Conservation (phyloP, 2,329 filamentous ascomycete genomes). For the Stemphylium beticola region DNA sequence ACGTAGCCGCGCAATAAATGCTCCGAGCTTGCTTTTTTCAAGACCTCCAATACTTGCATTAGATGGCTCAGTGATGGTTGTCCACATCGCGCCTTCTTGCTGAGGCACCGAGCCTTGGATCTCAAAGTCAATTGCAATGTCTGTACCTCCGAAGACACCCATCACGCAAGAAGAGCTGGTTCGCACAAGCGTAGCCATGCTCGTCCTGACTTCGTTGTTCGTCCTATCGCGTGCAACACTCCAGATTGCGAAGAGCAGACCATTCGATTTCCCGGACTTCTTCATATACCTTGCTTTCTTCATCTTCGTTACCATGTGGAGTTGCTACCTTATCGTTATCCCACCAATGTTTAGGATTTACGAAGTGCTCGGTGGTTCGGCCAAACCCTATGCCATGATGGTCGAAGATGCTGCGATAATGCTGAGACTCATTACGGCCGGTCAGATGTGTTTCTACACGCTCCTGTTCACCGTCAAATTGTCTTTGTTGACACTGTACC, state of each 20-base stretch:
- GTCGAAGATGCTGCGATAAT: slow-evolving; percentile 37
- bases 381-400: slow-evolving; percentile 35
- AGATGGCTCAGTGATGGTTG: neutral
- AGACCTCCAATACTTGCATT: neutral
- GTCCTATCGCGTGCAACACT: slow-evolving; percentile 12
- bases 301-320: slow-evolving; percentile 33
- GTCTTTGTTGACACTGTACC: slow-evolving; percentile 44
- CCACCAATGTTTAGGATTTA: slow-evolving; percentile 41
- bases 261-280: slow-evolving; percentile 19
- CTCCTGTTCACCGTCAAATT: slow-evolving; percentile 14
- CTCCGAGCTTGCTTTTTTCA: neutral
- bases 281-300: slow-evolving; percentile 35
- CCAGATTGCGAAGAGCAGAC: slow-evolving; percentile 14
- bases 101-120: neutral
- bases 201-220: slow-evolving; percentile 21
- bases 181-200: slow-evolving; percentile 18
- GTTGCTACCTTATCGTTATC: slow-evolving; percentile 43
- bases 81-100: too few relatives aligned
- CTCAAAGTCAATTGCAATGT: slow-evolving; percentile 1
- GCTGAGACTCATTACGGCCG: slow-evolving; percentile 47
- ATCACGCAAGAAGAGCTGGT: slow-evolving; percentile 13
- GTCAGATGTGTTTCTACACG: slow-evolving; percentile 38
- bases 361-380: slow-evolving; percentile 29
- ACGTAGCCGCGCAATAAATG: neutral
- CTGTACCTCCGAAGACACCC: slow-evolving; percentile 8